phyloP scores from a whole-genome alignment of 2,329 filamentous ascomycete species.

The Arthrobotrys sinensis region DNA sequence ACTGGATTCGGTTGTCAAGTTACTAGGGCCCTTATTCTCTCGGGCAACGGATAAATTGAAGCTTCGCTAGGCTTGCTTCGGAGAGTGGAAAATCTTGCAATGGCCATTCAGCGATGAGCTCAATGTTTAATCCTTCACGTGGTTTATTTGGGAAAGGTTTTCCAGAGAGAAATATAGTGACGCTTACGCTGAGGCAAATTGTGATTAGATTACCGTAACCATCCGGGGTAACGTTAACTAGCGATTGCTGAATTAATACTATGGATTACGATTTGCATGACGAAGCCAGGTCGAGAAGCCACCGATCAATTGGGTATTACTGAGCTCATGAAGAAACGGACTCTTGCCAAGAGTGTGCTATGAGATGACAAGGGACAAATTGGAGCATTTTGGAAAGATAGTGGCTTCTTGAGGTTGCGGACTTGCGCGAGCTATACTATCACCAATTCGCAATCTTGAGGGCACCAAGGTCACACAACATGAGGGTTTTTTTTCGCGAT shows the following conservation, averaged over 20 bases:
- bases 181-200: slow-evolving; percentile 4
- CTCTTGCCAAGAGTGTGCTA: slow-evolving; percentile 10
- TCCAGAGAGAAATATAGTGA: slow-evolving; percentile 28
- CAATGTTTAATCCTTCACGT: slow-evolving; percentile 7
- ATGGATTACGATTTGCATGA: slow-evolving; percentile 20
- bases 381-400: not conserved
- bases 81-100: slow-evolving; percentile 35
- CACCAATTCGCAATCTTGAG: slow-evolving; percentile 34
- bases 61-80: slow-evolving; percentile 9
- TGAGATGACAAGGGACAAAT: slow-evolving; percentile 9
- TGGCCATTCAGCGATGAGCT: not conserved
- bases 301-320: slow-evolving; percentile 3
- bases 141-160: slow-evolving; percentile 29
- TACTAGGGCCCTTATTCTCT: slow-evolving; percentile 5
- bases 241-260: not conserved
- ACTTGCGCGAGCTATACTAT: slow-evolving; percentile 2
- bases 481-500: slow-evolving; percentile 28
- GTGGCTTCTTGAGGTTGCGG: slow-evolving; percentile 7
- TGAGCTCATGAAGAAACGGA: slow-evolving; percentile 20
- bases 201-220: not conserved
- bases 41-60: slow-evolving; percentile 43
- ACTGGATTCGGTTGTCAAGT: not conserved
- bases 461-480: slow-evolving; percentile 14
- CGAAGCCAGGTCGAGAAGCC: slow-evolving; percentile 2
- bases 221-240: not conserved